Evolutionary conservation across 2,329 filamentous ascomycete genomes (phyloP).

Genomic region (Myriosclerotinia scirpicola): DNA sequence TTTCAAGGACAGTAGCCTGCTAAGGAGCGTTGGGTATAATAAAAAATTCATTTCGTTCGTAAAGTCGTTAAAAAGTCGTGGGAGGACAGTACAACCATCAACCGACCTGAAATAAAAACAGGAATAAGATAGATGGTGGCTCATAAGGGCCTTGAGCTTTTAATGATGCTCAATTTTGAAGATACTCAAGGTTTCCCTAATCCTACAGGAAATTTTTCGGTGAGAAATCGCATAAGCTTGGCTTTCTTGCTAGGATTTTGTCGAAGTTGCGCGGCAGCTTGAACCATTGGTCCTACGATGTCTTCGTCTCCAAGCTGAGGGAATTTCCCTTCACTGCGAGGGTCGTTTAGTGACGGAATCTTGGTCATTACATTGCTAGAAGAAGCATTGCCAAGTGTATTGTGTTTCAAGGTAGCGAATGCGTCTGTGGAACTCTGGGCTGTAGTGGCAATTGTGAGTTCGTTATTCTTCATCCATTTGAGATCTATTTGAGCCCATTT

Average conservation of each 20-base stretch:
- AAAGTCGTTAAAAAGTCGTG: constrained; percentile 23
- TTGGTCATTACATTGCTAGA: constrained; percentile 55
- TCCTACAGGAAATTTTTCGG: constrained; percentile 40
- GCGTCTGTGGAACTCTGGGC: constrained; percentile 45
- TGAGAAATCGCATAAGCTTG: constrained; percentile 40
- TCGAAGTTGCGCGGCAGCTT: constrained; percentile 39
- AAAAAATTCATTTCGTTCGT: constrained; percentile 24
- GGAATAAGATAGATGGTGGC: constrained; percentile 22
- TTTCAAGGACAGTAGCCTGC: constrained; percentile 32
- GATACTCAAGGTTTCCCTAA: constrained; percentile 34
- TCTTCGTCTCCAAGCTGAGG: constrained; percentile 85
- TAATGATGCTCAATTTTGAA: not conserved
- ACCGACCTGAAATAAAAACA: constrained; percentile 23
- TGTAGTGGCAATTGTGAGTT: constrained; percentile 58
- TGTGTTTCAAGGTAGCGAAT: constrained; percentile 47
- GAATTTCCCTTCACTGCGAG: constrained; percentile 74
- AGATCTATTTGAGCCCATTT: constrained; percentile 85
- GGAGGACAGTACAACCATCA: constrained; percentile 20
- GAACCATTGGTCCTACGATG: constrained; percentile 84
- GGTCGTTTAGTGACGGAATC: constrained; percentile 67
- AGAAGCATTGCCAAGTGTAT: constrained; percentile 47
- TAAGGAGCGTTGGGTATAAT: constrained; percentile 37
- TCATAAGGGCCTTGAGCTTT: constrained; percentile 24
- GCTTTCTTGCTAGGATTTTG: constrained; percentile 39
- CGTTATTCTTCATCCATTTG: constrained; percentile 70